Conservation (phyloP, 768 basidiomycete species). For the Xanthoconium purpureum region DNA sequence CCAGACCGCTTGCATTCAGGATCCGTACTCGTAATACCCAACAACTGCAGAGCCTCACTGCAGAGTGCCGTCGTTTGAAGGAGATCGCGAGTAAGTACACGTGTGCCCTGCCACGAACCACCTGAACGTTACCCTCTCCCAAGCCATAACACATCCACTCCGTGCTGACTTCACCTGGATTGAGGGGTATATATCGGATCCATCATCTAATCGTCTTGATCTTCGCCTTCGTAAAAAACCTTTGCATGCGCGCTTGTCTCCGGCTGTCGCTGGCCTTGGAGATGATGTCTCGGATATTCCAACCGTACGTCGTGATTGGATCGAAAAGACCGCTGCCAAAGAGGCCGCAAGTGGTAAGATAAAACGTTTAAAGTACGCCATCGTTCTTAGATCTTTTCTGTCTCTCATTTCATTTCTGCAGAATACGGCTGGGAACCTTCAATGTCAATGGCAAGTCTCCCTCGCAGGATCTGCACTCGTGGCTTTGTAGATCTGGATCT, state of each 20-base stretch:
- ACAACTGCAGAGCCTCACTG: conserved; percentile 43
- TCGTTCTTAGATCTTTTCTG: background rate
- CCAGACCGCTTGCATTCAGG: conserved; percentile 41
- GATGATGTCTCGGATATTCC: conserved; percentile 60
- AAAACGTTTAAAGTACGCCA: conserved; percentile 23
- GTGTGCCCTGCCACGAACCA: background rate
- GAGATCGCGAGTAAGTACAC: conserved; percentile 52
- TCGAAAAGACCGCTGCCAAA: conserved; percentile 42
- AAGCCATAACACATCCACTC: conserved; percentile 9
- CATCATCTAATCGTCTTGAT: conserved; percentile 35
- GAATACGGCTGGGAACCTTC: conserved; percentile 74
- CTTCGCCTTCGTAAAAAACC: conserved; percentile 49
- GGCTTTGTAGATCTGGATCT: conserved; percentile 44
- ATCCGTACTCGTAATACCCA: conserved; percentile 44
- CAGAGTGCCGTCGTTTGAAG: conserved; percentile 57
- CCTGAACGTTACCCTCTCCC: background rate
- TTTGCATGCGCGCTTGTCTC: conserved; percentile 53
- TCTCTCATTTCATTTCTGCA: conserved; percentile 23
- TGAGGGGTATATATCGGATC: conserved; percentile 8
- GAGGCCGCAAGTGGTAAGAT: conserved; percentile 24
- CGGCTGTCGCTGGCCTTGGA: conserved; percentile 58
- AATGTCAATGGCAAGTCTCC: conserved; percentile 81
- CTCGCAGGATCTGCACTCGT: conserved; percentile 65
- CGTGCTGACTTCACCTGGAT: conserved; percentile 21
- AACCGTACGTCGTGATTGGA: conserved; percentile 63